These are phyloP conservation scores for Magnaporthiopsis rhizophila DNA, from an alignment of 2,329 filamentous ascomycete genomes.

Conservation along the genomic window DNA sequence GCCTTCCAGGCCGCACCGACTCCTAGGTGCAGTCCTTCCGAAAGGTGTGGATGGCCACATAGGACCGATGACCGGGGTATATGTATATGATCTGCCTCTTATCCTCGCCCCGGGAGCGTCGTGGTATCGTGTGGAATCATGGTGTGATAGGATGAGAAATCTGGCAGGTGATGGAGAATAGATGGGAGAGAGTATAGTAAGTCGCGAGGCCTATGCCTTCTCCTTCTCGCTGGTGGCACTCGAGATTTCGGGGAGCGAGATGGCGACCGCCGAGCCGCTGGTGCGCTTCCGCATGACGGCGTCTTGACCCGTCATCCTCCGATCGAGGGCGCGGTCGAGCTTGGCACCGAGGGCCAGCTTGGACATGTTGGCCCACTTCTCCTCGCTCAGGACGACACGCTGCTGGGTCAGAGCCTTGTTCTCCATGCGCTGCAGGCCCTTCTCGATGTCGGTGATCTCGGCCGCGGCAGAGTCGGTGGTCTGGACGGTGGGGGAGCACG, in stretches of 20 bases:
- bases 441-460: conserved; percentile 63
- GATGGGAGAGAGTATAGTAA: no score
- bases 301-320: conserved; percentile 83
- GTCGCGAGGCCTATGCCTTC: conserved; percentile 21
- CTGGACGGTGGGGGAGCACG: conserved; percentile 48
- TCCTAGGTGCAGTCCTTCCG: background rate
- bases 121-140: background rate
- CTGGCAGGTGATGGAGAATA: background rate
- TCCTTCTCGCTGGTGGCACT: conserved; percentile 25
- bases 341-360: conserved; percentile 87
- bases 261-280: conserved; percentile 6
- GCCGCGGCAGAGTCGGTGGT: conserved; percentile 47
- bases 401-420: conserved; percentile 79
- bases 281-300: conserved; percentile 64
- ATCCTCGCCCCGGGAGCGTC: background rate
- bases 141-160: background rate
- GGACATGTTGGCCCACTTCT: conserved; percentile 74
- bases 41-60: background rate
- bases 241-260: background rate
- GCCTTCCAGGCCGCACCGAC: background rate
- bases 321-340: conserved; percentile 76
- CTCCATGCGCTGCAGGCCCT: conserved; percentile 77
- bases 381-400: conserved; percentile 68
- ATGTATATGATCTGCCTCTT: background rate
- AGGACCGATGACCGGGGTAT: background rate